A percentile compares a stretch with the other conserved stretches of the same genome.
Conservation (phyloP, 768 basidiomycete genomes). For the Amanita fuliginea region DNA sequence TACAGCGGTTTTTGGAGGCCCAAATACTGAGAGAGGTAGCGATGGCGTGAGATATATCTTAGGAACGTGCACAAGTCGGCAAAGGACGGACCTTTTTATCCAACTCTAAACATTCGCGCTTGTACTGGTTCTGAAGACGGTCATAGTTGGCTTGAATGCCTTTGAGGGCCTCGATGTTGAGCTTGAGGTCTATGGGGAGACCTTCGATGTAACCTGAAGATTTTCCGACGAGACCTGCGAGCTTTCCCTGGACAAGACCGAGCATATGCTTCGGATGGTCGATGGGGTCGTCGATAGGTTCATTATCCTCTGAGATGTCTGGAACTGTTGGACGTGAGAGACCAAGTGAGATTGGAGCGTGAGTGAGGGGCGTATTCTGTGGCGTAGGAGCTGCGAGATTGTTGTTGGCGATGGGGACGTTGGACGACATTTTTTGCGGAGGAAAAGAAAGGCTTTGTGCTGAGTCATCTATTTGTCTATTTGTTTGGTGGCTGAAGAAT, state of each 20-base stretch:
- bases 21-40: conserved; percentile 40
- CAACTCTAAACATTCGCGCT: conserved; percentile 87
- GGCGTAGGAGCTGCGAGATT: conserved; percentile 82
- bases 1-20: conserved; percentile 76
- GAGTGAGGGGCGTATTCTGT: conserved; percentile 81
- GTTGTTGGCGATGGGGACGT: conserved; percentile 46
- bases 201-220: conserved; percentile 93
- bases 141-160: conserved; percentile 89
- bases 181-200: conserved; percentile 71
- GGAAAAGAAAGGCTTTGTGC: background rate
- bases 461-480: background rate
- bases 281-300: conserved; percentile 20
- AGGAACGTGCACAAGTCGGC: background rate
- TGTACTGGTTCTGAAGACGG: conserved; percentile 88
- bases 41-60: conserved; percentile 4
- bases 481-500: too few relatives aligned
- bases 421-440: conserved; percentile 45
- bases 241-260: conserved; percentile 80
- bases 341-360: conserved; percentile 68
- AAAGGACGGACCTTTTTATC: conserved; percentile 75
- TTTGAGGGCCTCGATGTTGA: conserved; percentile 84
- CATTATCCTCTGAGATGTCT: conserved; percentile 73
- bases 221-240: conserved; percentile 76
- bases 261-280: conserved; percentile 56
- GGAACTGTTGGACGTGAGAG: conserved; percentile 84